Evolutionary conservation across 257 asterid species (phyloP), one percentile per base, ranked within the genome.

Genomic region (Solanum peruvianum): DNA sequence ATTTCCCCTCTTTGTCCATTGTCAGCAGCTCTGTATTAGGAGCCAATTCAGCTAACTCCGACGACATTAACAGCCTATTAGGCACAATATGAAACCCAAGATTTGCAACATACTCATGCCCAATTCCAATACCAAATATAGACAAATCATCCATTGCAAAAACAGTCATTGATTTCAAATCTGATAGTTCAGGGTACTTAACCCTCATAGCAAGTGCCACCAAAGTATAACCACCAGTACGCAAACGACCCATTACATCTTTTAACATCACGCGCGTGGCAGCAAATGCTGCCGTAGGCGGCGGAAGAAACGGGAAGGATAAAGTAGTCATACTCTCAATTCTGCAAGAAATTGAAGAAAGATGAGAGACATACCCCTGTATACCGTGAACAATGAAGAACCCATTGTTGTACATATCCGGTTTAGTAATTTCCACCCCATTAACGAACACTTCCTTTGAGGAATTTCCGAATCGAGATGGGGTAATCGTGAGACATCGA

Each of bases 361-460:
- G 90, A 45, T 94, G 97, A 9, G 97, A 82, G 44, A 96, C 70
- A 87, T 89, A 93, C 16, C 99, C 98, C 16, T 88, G 93, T 11
- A 96, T 41, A 6, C 91, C 95, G 62, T 96, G 98, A 85, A 96
- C 80, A 73, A 96, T 84, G 56, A 93, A 3, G 16, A 92, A 86
- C 31, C 98, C 99, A 67, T 93, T 91, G 90, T 94, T 92, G 96
- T 90, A 95, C 62, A 93, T 87, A 35, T 95, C 98, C n/a, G 93
- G 95, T 69, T 88, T 89, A 3, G 90, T 84, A 83, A 96, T 91
- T 33, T 92, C 94, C 1, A 89, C 95, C 29, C 99, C 98, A 82
- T 93, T 93, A 91, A 95, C 84, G 86, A 95, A 96, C 29, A 96
- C 88, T 62, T 83, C 89, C 35, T 56, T 82, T 14, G 88, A 23